Conservation (phyloP, 345 rosid genomes). For the Mercurialis annua region DNA sequence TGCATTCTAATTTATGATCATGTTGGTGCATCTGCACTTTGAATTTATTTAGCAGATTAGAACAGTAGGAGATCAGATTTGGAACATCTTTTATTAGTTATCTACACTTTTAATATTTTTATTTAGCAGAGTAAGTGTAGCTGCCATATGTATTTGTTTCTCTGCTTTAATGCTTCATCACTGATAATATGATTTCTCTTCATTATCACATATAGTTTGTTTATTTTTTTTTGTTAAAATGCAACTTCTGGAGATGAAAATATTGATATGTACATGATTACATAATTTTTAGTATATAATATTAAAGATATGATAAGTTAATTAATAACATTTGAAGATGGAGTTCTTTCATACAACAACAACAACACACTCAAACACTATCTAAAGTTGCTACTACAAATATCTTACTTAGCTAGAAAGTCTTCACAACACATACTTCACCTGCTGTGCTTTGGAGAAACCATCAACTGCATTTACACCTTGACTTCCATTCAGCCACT, state of each 20-base stretch:
- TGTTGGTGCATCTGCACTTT: too few relatives aligned
- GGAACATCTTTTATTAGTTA: too few relatives aligned
- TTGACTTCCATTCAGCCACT: constrained; percentile 3
- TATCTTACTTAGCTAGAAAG: neutral
- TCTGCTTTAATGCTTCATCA: too few relatives aligned
- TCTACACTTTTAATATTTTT: too few relatives aligned
- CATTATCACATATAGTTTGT: too few relatives aligned
- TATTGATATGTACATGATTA: neutral
- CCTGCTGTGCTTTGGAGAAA: neutral
- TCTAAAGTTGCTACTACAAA: constrained; percentile 7
- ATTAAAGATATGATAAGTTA: neutral
- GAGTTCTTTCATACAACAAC: constrained; percentile 2
- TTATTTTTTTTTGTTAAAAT: neutral
- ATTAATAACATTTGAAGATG: constrained; percentile 6
- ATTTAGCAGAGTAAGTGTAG: too few relatives aligned
- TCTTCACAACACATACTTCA: neutral
- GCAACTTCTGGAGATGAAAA: neutral
- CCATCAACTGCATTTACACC: neutral
- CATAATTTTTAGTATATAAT: neutral
- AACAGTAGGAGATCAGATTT: too few relatives aligned
- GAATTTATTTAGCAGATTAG: too few relatives aligned
- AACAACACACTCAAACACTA: constrained; percentile 4
- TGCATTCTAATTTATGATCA: too few relatives aligned
- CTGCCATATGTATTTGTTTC: too few relatives aligned
- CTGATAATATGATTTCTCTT: too few relatives aligned